phyloP scores from a whole-genome alignment of 1,284 basidiomycete species.

The Ustilago tritici region DNA sequence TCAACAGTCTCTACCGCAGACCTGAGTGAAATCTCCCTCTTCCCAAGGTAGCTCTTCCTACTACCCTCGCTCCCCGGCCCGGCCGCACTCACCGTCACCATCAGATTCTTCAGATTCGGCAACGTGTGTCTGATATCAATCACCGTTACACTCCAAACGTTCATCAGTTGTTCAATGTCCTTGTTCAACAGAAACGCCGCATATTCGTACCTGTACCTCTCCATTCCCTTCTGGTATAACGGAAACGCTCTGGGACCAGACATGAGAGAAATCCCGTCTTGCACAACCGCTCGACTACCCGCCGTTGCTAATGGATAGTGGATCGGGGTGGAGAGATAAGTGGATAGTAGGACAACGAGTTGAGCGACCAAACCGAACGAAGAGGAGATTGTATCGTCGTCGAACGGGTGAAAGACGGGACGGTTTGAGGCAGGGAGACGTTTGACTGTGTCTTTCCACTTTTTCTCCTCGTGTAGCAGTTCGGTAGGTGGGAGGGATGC shows the following conservation, averaged over 20 bases:
- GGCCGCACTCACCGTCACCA: constrained; percentile 77
- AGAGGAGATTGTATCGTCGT: constrained; percentile 56
- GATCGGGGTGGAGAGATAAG: constrained; percentile 58
- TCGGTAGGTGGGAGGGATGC: constrained; percentile 26
- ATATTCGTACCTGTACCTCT: constrained; percentile 96
- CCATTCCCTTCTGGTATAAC: constrained; percentile 90
- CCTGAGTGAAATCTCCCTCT: constrained; percentile 41
- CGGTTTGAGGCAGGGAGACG: constrained; percentile 1
- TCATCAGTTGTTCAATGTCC: constrained; percentile 79
- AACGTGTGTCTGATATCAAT: constrained; percentile 95
- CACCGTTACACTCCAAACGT: constrained; percentile 72
- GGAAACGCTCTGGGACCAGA: constrained; percentile 73
- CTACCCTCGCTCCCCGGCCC: constrained; percentile 41
- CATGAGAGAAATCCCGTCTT: constrained; percentile 67
- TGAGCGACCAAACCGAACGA: constrained; percentile 65
- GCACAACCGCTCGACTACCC: constrained; percentile 62
- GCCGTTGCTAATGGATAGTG: constrained; percentile 65
- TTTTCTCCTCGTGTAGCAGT: constrained; percentile 38
- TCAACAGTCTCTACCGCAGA: constrained; percentile 10
- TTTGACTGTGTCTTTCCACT: constrained; percentile 34
- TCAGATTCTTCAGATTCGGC: constrained; percentile 92
- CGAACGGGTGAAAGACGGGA: constrained; percentile 42
- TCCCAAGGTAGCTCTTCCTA: constrained; percentile 48
- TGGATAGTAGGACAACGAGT: constrained; percentile 58
- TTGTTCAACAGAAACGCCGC: constrained; percentile 97